phyloP scores from a whole-genome alignment of 2,329 filamentous ascomycete species.

The Alternaria tenuissima region DNA sequence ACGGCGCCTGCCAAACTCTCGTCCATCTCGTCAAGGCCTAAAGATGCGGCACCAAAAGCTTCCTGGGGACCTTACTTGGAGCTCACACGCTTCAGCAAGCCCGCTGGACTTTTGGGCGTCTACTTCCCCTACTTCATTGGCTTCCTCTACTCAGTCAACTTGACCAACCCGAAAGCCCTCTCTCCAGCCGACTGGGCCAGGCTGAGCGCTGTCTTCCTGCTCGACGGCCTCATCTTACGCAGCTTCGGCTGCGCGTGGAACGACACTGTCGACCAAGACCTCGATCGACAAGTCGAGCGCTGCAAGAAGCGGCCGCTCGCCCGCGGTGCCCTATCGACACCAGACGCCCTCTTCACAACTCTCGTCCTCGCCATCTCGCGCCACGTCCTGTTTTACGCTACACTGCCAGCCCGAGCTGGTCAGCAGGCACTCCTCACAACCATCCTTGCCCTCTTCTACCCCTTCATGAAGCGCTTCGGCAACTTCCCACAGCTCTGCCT shows the following conservation, averaged over 20 bases:
- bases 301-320: slow-evolving; percentile 39
- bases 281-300: slow-evolving; percentile 57
- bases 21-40: slow-evolving; percentile 1
- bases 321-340: slow-evolving; percentile 59
- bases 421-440: slow-evolving; percentile 54
- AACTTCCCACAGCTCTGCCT: slow-evolving; percentile 63
- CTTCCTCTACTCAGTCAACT: slow-evolving; percentile 51
- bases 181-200: slow-evolving; percentile 17
- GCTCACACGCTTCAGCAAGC: slow-evolving; percentile 56
- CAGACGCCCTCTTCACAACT: slow-evolving; percentile 15
- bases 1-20: slow-evolving; percentile 1
- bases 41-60: neutral
- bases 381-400: slow-evolving; percentile 1
- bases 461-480: slow-evolving; percentile 62
- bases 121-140: slow-evolving; percentile 53
- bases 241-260: slow-evolving; percentile 60
- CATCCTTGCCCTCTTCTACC: slow-evolving; percentile 58
- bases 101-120: slow-evolving; percentile 58
- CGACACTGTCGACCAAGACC: slow-evolving; percentile 63
- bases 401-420: neutral
- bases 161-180: slow-evolving; percentile 9
- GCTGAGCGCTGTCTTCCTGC: slow-evolving; percentile 53
- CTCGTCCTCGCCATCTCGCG: slow-evolving; percentile 5
- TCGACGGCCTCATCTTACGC: slow-evolving; percentile 51
- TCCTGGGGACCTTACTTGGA: slow-evolving; percentile 36